A percentile compares a stretch with the other conserved stretches of the same genome.
phyloP scores from a whole-genome alignment of 768 basidiomycete species.

The Lentinula boryana region DNA sequence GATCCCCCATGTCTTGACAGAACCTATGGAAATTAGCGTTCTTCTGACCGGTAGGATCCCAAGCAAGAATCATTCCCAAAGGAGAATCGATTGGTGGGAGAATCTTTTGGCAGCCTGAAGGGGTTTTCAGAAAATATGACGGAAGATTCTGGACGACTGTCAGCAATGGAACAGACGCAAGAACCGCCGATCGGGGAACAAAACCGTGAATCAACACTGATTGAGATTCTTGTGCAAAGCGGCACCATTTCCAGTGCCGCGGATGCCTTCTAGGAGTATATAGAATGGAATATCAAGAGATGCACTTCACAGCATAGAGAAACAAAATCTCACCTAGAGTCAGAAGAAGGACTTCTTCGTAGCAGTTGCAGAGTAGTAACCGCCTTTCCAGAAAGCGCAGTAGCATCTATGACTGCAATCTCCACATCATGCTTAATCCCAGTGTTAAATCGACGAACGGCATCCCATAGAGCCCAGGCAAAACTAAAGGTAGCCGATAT shows the following conservation, averaged over 20 bases:
- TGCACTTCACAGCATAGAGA: not conserved
- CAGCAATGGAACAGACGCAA: constrained; percentile 64
- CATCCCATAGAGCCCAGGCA: constrained; percentile 80
- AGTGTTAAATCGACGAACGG: constrained; percentile 63
- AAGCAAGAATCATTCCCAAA: constrained; percentile 26
- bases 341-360: constrained; percentile 39
- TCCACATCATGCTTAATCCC: constrained; percentile 72
- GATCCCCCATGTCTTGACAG: constrained; percentile 62
- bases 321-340: constrained; percentile 38
- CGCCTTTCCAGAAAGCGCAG: constrained; percentile 47
- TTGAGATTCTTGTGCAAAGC: constrained; percentile 70
- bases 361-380: constrained; percentile 64
- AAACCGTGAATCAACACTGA: constrained; percentile 66
- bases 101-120: constrained; percentile 15
- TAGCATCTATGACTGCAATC: constrained; percentile 74
- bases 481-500: constrained; percentile 79
- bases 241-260: constrained; percentile 74
- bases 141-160: constrained; percentile 63
- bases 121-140: constrained; percentile 51
- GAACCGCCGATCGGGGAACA: constrained; percentile 59
- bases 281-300: constrained; percentile 7
- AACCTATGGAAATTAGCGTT: constrained; percentile 57
- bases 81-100: constrained; percentile 14
- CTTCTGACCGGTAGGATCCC: constrained; percentile 58
- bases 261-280: constrained; percentile 39